These are phyloP conservation scores for Candida nitratophila DNA, from an alignment of 805 yeast genomes.

Conservation along the genomic window DNA sequence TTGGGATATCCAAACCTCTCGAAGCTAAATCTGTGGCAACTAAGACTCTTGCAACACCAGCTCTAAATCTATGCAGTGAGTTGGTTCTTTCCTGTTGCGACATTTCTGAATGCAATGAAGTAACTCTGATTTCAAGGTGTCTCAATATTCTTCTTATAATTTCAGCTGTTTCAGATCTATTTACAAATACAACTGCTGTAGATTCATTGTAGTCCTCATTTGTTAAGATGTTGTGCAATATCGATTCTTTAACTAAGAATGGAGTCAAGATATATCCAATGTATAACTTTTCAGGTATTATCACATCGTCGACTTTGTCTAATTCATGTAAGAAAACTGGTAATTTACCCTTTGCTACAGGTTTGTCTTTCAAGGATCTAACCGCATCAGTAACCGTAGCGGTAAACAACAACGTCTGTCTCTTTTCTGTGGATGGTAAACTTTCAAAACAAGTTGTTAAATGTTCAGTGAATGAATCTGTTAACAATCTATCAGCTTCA, in stretches of 20 bases:
- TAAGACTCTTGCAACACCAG: constrained; percentile 87
- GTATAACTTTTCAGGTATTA: constrained; percentile 67
- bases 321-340: constrained; percentile 68
- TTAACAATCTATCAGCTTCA: constrained; percentile 90
- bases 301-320: constrained; percentile 64
- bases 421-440: constrained; percentile 59
- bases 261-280: constrained; percentile 74
- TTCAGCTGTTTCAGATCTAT: constrained; percentile 88
- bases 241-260: constrained; percentile 84
- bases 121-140: constrained; percentile 68
- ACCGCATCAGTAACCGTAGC: constrained; percentile 96
- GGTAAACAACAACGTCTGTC: constrained; percentile 89
- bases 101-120: constrained; percentile 92
- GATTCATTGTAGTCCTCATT: constrained; percentile 55
- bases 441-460: constrained; percentile 63
- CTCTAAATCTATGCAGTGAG: constrained; percentile 87
- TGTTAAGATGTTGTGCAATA: constrained; percentile 61
- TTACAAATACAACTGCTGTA: constrained; percentile 83
- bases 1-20: constrained; percentile 80
- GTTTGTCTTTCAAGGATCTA: constrained; percentile 62
- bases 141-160: constrained; percentile 70
- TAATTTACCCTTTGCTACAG: constrained; percentile 46
- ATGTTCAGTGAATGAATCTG: constrained; percentile 77
- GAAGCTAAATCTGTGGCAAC: constrained; percentile 96
- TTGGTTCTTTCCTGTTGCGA: constrained; percentile 88